phyloP scores from a whole-genome alignment of 2,329 filamentous ascomycete species.

The Tolypocladium ophioglossoides region DNA sequence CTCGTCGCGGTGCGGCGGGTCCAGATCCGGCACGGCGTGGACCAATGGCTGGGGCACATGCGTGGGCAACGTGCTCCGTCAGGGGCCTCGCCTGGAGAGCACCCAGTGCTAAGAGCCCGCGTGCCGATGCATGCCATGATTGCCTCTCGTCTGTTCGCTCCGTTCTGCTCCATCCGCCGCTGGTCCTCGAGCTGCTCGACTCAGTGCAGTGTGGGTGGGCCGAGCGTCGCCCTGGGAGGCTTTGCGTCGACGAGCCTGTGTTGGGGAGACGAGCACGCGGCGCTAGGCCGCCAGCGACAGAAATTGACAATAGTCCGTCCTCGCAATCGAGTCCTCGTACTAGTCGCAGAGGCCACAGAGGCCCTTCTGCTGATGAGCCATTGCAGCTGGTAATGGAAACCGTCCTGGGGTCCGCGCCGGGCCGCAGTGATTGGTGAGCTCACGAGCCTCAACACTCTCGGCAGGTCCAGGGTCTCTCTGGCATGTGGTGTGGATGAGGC shows the following conservation, averaged over 20 bases:
- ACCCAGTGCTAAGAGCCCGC: neutral
- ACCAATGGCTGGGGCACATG: constrained; percentile 35
- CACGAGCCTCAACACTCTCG: neutral
- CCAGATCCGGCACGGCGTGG: constrained; percentile 12
- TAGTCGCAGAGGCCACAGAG: too few species aligned
- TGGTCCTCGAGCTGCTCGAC: neutral
- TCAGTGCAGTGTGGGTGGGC: neutral
- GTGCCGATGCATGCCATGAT: neutral
- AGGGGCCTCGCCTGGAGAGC: constrained; percentile 7
- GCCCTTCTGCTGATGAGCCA: too few species aligned
- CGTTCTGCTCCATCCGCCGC: too few species aligned
- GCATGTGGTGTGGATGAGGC: neutral
- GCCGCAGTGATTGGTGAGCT: neutral
- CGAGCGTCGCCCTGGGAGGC: neutral
- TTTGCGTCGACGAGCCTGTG: neutral
- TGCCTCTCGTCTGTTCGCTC: neutral
- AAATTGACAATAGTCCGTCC: neutral
- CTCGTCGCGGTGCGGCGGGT: neutral
- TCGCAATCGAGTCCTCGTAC: neutral
- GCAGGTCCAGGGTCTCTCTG: neutral
- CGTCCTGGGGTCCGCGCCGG: too few species aligned
- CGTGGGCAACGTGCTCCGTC: constrained; percentile 12
- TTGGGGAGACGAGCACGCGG: too few species aligned
- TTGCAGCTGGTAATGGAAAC: too few species aligned
- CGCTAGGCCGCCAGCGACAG: neutral